Evolutionary conservation across 257 asterid genomes (phyloP), one percentile per base, ranked within the genome.

Genomic region (Misopates orontium): DNA sequence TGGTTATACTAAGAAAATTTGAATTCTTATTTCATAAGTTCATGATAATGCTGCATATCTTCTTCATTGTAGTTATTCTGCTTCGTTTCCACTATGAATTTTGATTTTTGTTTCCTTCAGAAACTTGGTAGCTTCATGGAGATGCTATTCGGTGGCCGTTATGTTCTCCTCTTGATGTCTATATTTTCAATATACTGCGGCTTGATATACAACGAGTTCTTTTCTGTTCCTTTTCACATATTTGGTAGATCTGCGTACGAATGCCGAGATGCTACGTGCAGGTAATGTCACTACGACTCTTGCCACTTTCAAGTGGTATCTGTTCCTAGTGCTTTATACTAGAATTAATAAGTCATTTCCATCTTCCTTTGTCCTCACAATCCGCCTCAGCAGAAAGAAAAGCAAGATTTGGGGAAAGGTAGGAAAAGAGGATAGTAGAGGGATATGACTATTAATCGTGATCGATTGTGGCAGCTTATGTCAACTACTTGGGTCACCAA

Each of bases 71-170:
- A 45, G 11, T 63, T 73, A 14, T 58, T 25, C 32, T 50, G 21
- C 45, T n/a, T 66, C 9, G 19, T 28, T 44, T 71, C 51, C 56
- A 44, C 61, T 67, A 19, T 47, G 23, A 65, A 56, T 57, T 53
- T 23, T 18, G n/a, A 9, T 61, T 64, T 70, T 76, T 74, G 25
- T 77, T 67, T 72, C 65, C 68, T 19, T 61, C 96, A 94, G 97
- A 90, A 90, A 94, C 89, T 94, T 65, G 99, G 93, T 60, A 94
- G 97, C 92, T 88, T 94, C 83, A 94, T 94, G 99, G 99, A 90
- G 91, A 94, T 94, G 97, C 88, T 91, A 41, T 90, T 82, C 74
- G 99, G 96, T 60, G 99, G 99, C 65, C 96, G 96, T 66, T 91
- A 94, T 71, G 78, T 94, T 50, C 93, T 94, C 59, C 95, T 94